These are phyloP conservation scores for Beauveria australis DNA, from an alignment of 2,329 filamentous ascomycete genomes.

Conservation along the genomic window DNA sequence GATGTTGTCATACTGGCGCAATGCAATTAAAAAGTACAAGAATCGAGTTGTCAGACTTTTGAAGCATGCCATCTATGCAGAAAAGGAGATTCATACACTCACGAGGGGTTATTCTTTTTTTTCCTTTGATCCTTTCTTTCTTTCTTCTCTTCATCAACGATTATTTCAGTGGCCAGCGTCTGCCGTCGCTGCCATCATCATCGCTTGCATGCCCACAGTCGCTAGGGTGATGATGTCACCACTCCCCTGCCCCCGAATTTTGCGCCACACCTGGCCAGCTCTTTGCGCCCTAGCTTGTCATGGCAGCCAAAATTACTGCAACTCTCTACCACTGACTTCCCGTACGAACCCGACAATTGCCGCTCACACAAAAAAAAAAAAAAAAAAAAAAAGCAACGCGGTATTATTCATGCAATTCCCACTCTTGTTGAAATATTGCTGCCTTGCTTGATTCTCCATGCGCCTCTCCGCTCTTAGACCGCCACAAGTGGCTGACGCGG, in stretches of 20 bases:
- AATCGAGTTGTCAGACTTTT: no score
- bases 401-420: neutral
- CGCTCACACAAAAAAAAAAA: neutral
- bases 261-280: neutral
- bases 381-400: neutral
- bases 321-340: no score
- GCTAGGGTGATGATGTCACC: constrained; percentile 26
- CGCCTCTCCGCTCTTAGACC: neutral
- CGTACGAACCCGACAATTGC: constrained; percentile 2
- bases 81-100: no score
- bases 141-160: neutral
- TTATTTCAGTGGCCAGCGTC: neutral
- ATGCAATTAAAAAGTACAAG: neutral
- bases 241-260: constrained; percentile 9
- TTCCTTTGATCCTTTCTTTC: neutral
- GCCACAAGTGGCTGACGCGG: constrained; percentile 6
- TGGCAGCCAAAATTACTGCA: no score
- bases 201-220: constrained; percentile 7
- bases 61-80: no score
- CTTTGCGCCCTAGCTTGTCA: neutral
- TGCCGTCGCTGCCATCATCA: neutral
- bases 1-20: constrained; percentile 9
- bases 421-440: neutral
- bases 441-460: neutral
- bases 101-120: no score